Evolutionary conservation across 1,284 basidiomycete genomes (phyloP).

Genomic region (Testicularia cyperi): DNA sequence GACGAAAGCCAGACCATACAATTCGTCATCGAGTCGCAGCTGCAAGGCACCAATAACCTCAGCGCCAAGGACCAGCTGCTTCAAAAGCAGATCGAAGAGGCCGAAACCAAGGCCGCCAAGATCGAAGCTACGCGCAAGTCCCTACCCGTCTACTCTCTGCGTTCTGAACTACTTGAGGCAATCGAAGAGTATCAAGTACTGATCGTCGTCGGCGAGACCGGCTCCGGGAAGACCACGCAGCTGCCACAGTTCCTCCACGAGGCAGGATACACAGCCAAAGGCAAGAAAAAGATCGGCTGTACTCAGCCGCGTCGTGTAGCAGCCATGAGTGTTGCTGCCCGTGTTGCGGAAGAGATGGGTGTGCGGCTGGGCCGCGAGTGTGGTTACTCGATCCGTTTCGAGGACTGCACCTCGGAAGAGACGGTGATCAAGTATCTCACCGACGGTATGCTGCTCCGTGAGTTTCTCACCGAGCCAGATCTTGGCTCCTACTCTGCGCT

Average conservation of each 20-base stretch:
- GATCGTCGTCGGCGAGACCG: slow-evolving; percentile 65
- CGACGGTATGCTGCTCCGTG: slow-evolving; percentile 59
- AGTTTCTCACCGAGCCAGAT: slow-evolving; percentile 58
- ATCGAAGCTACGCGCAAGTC: slow-evolving; percentile 56
- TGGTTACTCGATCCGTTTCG: slow-evolving; percentile 93
- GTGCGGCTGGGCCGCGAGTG: slow-evolving; percentile 94
- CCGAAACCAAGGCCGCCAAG: slow-evolving; percentile 67
- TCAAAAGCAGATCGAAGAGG: slow-evolving; percentile 84
- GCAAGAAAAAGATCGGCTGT: slow-evolving; percentile 86
- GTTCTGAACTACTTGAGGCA: slow-evolving; percentile 68
- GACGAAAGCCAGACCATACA: slow-evolving; percentile 95
- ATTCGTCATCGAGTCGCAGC: slow-evolving; percentile 79
- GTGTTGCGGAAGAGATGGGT: slow-evolving; percentile 98
- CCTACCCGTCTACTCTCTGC: slow-evolving; percentile 54
- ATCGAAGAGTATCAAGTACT: slow-evolving; percentile 78
- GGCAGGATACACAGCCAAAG: slow-evolving; percentile 86
- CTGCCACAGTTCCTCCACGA: slow-evolving; percentile 97
- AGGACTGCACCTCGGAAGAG: slow-evolving; percentile 95
- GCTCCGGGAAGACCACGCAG: slow-evolving; percentile 97
- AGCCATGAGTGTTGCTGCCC: slow-evolving; percentile 97
- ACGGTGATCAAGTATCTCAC: slow-evolving; percentile 60
- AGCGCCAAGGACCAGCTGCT: slow-evolving; percentile 83
- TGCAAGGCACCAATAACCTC: slow-evolving; percentile 61
- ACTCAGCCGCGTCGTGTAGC: slow-evolving; percentile 98
- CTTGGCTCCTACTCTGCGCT: slow-evolving; percentile 52